Evolutionary conservation across 106 monocot species (phyloP).

Genomic region (Platanthera guangdongensis): DNA sequence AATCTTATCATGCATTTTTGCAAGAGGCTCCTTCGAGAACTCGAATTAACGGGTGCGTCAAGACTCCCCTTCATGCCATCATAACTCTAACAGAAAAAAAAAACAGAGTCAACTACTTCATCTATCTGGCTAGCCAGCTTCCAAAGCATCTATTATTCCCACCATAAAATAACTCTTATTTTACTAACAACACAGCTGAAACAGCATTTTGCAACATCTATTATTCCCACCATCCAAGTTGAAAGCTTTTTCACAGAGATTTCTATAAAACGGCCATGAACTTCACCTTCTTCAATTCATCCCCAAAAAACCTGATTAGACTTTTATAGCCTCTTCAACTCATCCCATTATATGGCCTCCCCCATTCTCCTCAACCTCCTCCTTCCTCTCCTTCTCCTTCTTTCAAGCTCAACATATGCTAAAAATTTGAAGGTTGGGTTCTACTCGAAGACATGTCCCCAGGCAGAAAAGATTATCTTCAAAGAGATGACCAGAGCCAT

Average conservation of each 20-base stretch:
- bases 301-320: neutral
- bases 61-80: too few species aligned
- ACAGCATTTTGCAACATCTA: neutral
- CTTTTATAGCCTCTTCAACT: too few species aligned
- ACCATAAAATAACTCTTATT: neutral
- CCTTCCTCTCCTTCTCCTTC: neutral
- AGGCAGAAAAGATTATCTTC: constrained; percentile 34
- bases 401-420: neutral
- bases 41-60: too few species aligned
- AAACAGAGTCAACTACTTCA: neutral
- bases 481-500: constrained; percentile 27
- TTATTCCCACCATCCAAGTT: too few species aligned
- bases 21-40: too few species aligned
- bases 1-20: too few species aligned
- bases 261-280: neutral
- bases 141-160: neutral
- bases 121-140: neutral
- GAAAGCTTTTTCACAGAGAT: neutral
- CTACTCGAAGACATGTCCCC: constrained; percentile 38
- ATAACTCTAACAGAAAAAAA: neutral
- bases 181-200: neutral
- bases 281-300: neutral
- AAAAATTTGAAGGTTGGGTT: constrained; percentile 25
- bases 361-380: constrained; percentile 5
- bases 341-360: constrained; percentile 6